Evolutionary conservation across 371 early-diverging fungal species (phyloP).

Genomic region (Nematocida ausubeli): DNA sequence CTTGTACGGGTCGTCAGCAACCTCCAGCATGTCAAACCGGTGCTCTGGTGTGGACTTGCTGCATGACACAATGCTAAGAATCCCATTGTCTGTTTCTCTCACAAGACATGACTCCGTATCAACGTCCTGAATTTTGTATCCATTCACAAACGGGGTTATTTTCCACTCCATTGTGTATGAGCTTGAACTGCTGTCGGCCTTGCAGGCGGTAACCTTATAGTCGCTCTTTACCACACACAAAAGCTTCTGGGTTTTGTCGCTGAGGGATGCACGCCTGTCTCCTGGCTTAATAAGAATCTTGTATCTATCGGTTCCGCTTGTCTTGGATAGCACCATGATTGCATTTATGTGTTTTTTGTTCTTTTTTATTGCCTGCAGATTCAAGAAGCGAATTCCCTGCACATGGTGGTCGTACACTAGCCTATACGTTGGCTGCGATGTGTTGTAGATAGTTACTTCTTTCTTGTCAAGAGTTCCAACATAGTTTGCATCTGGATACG

Average conservation of each 20-base stretch:
- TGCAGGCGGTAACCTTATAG: constrained; percentile 19
- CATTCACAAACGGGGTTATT: constrained; percentile 33
- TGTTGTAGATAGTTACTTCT: constrained; percentile 48
- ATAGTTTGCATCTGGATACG: constrained; percentile 44
- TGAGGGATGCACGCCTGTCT: constrained; percentile 6
- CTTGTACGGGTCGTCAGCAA: constrained; percentile 50
- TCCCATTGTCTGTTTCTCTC: not conserved
- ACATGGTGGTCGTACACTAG: constrained; percentile 37
- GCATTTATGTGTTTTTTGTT: constrained; percentile 44
- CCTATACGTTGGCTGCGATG: constrained; percentile 45
- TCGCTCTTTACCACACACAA: constrained; percentile 9
- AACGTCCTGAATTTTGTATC: constrained; percentile 42
- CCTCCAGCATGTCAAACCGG: constrained; percentile 38
- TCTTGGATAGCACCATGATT: constrained; percentile 34
- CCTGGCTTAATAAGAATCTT: constrained; percentile 46
- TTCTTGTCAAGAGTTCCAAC: constrained; percentile 11
- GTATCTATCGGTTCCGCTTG: constrained; percentile 3
- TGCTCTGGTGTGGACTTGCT: constrained; percentile 14
- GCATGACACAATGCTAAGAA: constrained; percentile 18
- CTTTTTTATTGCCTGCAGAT: constrained; percentile 45
- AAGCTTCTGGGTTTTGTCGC: constrained; percentile 11
- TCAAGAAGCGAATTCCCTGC: constrained; percentile 18
- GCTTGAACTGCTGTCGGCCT: not conserved
- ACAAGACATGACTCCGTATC: constrained; percentile 14
- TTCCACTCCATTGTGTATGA: constrained; percentile 24